Evolutionary conservation across 768 basidiomycete genomes (phyloP).

Genomic region (Xerocomellus intermedius): DNA sequence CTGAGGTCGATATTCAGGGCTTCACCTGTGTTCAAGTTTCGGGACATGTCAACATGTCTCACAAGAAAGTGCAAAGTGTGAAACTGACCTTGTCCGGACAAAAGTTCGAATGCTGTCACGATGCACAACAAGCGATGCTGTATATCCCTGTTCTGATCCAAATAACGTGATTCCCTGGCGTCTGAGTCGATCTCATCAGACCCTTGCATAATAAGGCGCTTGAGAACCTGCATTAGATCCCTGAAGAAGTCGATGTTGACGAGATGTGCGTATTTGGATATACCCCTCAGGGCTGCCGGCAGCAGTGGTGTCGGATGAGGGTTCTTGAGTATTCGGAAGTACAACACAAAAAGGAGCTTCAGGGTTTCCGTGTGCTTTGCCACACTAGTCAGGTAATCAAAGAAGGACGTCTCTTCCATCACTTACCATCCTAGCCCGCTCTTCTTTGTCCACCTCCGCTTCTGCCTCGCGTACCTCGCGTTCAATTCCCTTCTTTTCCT

Average conservation of each 20-base stretch:
- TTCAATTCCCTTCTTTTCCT: slow-evolving; percentile 87
- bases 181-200: slow-evolving; percentile 41
- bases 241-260: slow-evolving; percentile 99
- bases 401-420: slow-evolving; percentile 7
- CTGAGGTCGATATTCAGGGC: slow-evolving; percentile 94
- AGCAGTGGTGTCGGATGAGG: slow-evolving; percentile 75
- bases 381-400: slow-evolving; percentile 21
- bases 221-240: slow-evolving; percentile 86
- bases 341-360: slow-evolving; percentile 94
- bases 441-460: slow-evolving; percentile 90
- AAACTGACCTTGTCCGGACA: slow-evolving; percentile 85
- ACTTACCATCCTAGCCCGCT: slow-evolving; percentile 77
- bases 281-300: slow-evolving; percentile 85
- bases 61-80: slow-evolving; percentile 5
- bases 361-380: slow-evolving; percentile 94
- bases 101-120: slow-evolving; percentile 94
- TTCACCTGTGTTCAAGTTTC: slow-evolving; percentile 58
- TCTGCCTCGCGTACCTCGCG: slow-evolving; percentile 93
- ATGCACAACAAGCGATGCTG: slow-evolving; percentile 78
- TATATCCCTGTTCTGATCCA: slow-evolving; percentile 40
- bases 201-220: slow-evolving; percentile 64
- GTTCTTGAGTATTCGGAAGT: slow-evolving; percentile 93
- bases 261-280: slow-evolving; percentile 91
- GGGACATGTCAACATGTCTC: slow-evolving; percentile 6
- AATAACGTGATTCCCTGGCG: slow-evolving; percentile 29